phyloP scores from a whole-genome alignment of 805 yeast species.

The Maudiozyma turicensis region DNA sequence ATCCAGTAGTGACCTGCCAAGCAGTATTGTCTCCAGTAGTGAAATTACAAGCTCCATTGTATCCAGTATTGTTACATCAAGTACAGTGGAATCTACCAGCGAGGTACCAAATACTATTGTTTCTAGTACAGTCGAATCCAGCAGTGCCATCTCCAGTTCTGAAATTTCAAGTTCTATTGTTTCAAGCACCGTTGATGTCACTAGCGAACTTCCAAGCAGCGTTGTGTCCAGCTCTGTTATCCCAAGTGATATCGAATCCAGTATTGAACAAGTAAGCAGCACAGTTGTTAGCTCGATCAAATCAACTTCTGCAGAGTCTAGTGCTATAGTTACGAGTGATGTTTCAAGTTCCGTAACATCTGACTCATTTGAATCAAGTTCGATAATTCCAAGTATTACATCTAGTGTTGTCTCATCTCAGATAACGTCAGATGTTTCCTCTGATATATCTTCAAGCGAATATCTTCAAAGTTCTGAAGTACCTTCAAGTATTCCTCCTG shows the following conservation, averaged over 20 bases:
- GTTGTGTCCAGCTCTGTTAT: not conserved
- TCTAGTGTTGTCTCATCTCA: too few species aligned
- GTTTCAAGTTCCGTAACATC: not conserved
- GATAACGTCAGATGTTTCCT: too few species aligned
- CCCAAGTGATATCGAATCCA: too few species aligned
- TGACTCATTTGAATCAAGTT: not conserved
- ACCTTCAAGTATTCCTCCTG: too few species aligned
- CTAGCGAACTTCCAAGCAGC: not conserved
- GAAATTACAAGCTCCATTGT: not conserved
- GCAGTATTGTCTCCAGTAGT: not conserved
- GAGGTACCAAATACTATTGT: not conserved
- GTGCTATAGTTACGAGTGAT: not conserved
- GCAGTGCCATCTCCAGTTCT: not conserved
- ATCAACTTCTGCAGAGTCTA: not conserved
- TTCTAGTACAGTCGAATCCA: not conserved
- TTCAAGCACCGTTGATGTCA: not conserved
- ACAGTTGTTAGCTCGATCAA: too few species aligned
- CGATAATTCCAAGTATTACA: not conserved
- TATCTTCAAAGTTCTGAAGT: too few species aligned
- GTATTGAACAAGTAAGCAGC: too few species aligned
- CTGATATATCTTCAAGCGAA: too few species aligned
- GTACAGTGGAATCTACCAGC: not conserved
- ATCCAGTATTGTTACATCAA: not conserved
- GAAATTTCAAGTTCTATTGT: not conserved
- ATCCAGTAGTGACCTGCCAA: not conserved